These are phyloP conservation scores for Pythium graminicola DNA, from an alignment of 352 stramenopile species.

Conservation along the genomic window DNA sequence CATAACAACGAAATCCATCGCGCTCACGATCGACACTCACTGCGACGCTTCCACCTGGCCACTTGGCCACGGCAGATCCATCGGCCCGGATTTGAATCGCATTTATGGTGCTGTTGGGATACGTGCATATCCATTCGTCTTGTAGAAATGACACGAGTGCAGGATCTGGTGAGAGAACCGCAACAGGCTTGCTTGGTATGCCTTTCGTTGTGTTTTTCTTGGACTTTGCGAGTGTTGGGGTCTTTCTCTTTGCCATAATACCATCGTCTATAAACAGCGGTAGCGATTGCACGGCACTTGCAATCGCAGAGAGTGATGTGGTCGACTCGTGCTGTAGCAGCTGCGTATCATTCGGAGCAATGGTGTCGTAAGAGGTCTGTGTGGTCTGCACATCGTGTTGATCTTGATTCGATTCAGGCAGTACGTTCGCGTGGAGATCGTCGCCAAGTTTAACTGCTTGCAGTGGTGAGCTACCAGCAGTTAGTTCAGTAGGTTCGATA, in stretches of 20 bases:
- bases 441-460: no score
- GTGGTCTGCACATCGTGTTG: not conserved
- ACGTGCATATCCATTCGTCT: slow-evolving; percentile 29
- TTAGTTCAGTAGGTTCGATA: not conserved
- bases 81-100: slow-evolving; percentile 51
- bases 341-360: not conserved
- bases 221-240: not conserved
- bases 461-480: no score
- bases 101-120: slow-evolving; percentile 43
- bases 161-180: not conserved
- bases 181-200: slow-evolving; percentile 2
- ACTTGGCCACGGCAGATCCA: slow-evolving; percentile 62
- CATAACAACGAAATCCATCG: slow-evolving; percentile 60
- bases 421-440: no score
- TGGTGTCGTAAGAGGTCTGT: not conserved
- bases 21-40: slow-evolving; percentile 61
- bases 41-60: slow-evolving; percentile 53
- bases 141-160: slow-evolving; percentile 27
- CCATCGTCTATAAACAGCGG: slow-evolving; percentile 38
- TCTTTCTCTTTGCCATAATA: slow-evolving; percentile 36
- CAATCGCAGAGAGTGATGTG: slow-evolving; percentile 24
- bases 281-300: slow-evolving; percentile 42
- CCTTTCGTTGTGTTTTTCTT: slow-evolving; percentile 8
- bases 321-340: not conserved
- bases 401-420: slow-evolving; percentile 3